Base-by-base conservation (phyloP, 345 rosid genomes). In the Geranium brycei region DNA sequence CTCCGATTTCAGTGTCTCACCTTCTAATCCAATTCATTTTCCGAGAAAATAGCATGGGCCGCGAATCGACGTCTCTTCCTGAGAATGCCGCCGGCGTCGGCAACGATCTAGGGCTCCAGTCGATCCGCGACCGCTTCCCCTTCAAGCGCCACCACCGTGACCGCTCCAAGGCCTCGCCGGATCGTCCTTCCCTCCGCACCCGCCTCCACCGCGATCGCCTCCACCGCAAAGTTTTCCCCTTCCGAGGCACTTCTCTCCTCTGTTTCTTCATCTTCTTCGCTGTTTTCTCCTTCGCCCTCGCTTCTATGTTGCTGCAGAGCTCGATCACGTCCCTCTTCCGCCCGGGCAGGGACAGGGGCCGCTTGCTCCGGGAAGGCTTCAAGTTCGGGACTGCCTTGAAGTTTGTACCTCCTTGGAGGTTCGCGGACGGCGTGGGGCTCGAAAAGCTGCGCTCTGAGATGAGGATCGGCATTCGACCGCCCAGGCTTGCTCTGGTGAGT, bases 401-500 rank as follows among this genome's bases (percentile, higher is more conserved):
- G 75, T 90, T 85, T 30, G 71, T 83, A 8, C 81, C 87, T n/a
- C 72, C 81, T 35, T 71, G 71, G 72, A 63, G 40, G 51, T 62
- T 81, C 0, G 68, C 75, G 15, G 78, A 72, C 32, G 84, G 84
- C 0, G 71, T 69, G 41, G 90, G 91, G 31, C 85, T 87, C 58
- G 85, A 86, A 74, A 72, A 64, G 19, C 62, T 79, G 64, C 81
- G 91, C 47, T 67, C 74, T 38, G 62, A 60, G 64, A 72, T 69
- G 4, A 82, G 91, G 81, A 76, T 87, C 57, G 96, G 97, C 3
- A 69, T 90, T 71, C 93, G 99, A 58, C 71, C 90, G 17, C 97
- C 96, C 0, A 82, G 87, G 66, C 85, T 93, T 18, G 97, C 91
- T 66, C 74, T 88, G 47, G 99, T 93, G 72, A 89, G 99, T 82